Base-by-base conservation (phyloP, 2,329 filamentous ascomycete species). In the Tolypocladium ovalisporum region DNA sequence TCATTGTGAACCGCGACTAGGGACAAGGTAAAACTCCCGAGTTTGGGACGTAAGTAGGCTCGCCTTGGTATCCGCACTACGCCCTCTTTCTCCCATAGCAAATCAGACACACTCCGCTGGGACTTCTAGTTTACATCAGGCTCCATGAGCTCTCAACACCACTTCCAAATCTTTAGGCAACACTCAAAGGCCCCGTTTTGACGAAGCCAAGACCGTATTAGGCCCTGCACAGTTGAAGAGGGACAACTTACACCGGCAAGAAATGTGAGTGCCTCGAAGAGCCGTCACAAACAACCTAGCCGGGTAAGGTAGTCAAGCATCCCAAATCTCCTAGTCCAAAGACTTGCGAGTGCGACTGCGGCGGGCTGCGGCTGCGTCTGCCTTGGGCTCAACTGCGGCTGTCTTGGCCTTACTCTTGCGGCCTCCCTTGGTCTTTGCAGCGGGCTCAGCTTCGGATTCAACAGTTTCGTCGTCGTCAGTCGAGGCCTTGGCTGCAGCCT, bases 351-450 rank as follows among this genome's bases (percentile, higher is more conserved):
- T 57, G 29, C 68, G 67, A 47, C 66, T 64, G 19, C 67, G 62
- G 47, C 64, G 62, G 42, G 34, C 15, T 54, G 57, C 37, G 24
- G 24, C 19, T 15, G 53, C 42, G 1, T 44, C 55, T 27, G 34
- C 54, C 19, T 57, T 27, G 12, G 51, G 22, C 36, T 56, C 57
- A 24, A 56, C 47, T 22, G 55, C 49, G 12, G 60, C 61, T 10
- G 62, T 58, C 63, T 68, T 70, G 51, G 64, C 62, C 56, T 64
- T 65, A 39, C 67, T 66, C 51, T 63, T 62, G 52, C 65, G 64
- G 63, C 69, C 72, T 35, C 52, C 55, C 55, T 58, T 62, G 49
- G 67, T 61, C 64, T 70, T 74, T 15, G 70, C 63, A 6, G 64
- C 69, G 35, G 60, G 58, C 49, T 62, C 58, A 24, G 57, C 58